Base-by-base conservation (phyloP, 768 basidiomycete species). In the Lepiota venenata region DNA sequence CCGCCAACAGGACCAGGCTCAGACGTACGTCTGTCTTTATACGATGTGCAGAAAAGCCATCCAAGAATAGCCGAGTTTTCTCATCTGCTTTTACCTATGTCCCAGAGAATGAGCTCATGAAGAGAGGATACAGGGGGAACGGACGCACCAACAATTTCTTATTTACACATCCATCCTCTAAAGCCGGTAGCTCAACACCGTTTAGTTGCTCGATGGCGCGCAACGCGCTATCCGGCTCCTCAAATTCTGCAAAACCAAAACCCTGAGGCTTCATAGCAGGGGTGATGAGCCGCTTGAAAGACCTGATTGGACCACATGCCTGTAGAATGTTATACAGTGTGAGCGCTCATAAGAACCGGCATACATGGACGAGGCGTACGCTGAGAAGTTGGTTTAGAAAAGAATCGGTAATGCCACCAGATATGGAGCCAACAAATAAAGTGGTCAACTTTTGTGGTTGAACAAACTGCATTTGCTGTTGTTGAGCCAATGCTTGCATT, bases 181-280 rank as follows among this genome's bases (percentile, higher is more conserved):
- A 68, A 59, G 74, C 83, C 48, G 79, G 79, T n/a, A 81, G 59
- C 58, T 81, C 79, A 18, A 81, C 71, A 25, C 71, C 71, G 56
- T 80, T 79, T 55, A 81, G 62, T 16, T 80, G 59, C 40, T 85
- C 61, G 40, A 79, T 54, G 3, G 79, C 91, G 57, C 95, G 79
- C 57, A 95, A 71, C 3, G 97, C 94, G 56, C 88, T 85, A 66
- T 95, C 91, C 12, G 96, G 92, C 51, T 95, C 95, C 66, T 95
- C 91, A 65, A 83, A 98, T 68, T 96, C 91, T 46, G 93, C 96
- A 70, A 98, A 99, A 9, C 95, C 97, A 65, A 98, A 98, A 2
- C 93, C 93, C 74, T 95, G 91, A 5, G 95, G 90, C 68, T 95
- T 92, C 64, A 95, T 92, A 15, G 90, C 86, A 21, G 93, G 91